Base-by-base conservation (phyloP, 108 stramenopile species). In the Skeletonema tropicum region DNA sequence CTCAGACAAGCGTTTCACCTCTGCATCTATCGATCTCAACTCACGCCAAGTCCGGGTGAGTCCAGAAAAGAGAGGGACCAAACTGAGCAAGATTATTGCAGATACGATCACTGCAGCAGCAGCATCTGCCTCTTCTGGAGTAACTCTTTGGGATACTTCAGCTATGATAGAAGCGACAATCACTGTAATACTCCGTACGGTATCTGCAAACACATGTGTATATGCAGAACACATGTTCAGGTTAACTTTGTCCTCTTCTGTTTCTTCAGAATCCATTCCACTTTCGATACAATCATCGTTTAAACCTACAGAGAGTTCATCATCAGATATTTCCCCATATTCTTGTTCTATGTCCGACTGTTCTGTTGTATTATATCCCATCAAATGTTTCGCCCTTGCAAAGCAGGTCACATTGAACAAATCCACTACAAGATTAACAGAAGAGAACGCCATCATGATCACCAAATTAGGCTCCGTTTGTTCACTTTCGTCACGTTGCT, bases 201-300 rank as follows among this genome's bases (percentile, higher is more conserved):
- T 92, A 73, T 92, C 92, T 11, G 92, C 92, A 68, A 90, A 87
- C n/a, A 92, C 88, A 55, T 92, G 92, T 84, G 92, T 92, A 30
- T 89, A 92, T 10, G 92, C 92, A 26, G 85, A 86, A 57, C 89
- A 92, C 92, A 92, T 92, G 74, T 92, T 92, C 63, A 92, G 45
- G 59, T 89, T 89, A 57, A 84, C 58, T 19, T 84, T 80, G 33
- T 86, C 76, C 36, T 73, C 73, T 6, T 83, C 77, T 21, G 25
- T 32, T 38, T 71, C 69, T 35, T 58, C 57, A 21, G 65, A 58
- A 12, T 39, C 57, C n/a, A 5, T 17, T 17, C 48, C 48, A 19
- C 19, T 49, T 19, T 23, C 59, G 35, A 13, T 36, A 17, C 42
- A 71, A 30, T 67, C 77, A 71, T 64, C 32, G 6, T 80, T 72